Evolutionary conservation across 2,329 filamentous ascomycete genomes (phyloP).

Genomic region (Madurella mycetomatis): DNA sequence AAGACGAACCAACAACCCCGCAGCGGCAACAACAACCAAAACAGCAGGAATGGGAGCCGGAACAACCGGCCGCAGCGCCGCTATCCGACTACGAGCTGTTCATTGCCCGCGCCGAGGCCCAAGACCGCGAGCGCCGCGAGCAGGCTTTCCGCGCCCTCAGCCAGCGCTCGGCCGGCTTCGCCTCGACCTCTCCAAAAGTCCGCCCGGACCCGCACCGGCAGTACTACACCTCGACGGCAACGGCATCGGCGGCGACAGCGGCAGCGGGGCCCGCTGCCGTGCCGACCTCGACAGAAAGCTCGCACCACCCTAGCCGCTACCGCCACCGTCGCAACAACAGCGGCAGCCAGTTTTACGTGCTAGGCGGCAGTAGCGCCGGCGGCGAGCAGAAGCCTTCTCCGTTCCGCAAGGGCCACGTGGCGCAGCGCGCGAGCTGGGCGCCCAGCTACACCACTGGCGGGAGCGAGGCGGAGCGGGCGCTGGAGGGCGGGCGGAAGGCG

Average conservation of each 20-base stretch:
- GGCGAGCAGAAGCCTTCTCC: not conserved
- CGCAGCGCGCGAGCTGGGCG: slow-evolving; percentile 17
- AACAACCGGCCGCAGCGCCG: not conserved
- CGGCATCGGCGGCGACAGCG: not conserved
- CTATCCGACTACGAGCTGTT: slow-evolving; percentile 29
- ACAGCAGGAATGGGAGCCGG: not conserved
- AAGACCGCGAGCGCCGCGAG: slow-evolving; percentile 25
- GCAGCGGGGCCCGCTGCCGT: slow-evolving; percentile 1
- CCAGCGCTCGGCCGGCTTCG: slow-evolving; percentile 13
- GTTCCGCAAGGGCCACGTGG: not conserved
- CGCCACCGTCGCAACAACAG: not conserved
- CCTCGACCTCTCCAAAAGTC: not conserved
- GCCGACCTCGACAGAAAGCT: not conserved
- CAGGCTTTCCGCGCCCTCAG: slow-evolving; percentile 22
- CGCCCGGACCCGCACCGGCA: slow-evolving; percentile 21
- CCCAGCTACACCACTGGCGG: slow-evolving; percentile 5
- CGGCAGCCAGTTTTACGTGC: not conserved
- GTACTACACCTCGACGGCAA: slow-evolving; percentile 8
- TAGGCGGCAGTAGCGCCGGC: not conserved
- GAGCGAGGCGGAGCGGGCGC: not conserved
- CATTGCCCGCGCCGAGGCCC: slow-evolving; percentile 26
- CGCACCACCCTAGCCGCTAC: slow-evolving; percentile 2
- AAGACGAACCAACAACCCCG: not conserved
- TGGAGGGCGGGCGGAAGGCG: not conserved
- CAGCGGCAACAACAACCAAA: not conserved